Conservation (phyloP, 2,329 filamentous ascomycete species). For the Colletotrichum sp. region DNA sequence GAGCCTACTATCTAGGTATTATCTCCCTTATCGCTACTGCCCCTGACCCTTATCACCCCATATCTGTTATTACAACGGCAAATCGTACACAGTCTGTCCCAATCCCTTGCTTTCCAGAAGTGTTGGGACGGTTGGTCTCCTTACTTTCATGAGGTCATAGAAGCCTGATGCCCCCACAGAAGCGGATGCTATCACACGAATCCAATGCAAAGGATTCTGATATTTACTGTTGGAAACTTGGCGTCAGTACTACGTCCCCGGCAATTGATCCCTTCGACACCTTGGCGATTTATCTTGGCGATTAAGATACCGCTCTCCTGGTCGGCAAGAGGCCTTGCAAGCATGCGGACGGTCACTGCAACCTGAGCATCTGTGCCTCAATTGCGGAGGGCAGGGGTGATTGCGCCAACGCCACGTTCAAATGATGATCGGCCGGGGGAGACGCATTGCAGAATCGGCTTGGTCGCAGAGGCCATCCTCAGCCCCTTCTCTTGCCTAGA, state of each 20-base stretch:
- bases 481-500: neutral
- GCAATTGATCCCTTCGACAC: neutral
- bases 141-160: neutral
- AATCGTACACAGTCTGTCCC: neutral
- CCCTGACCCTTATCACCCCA: neutral
- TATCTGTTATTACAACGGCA: neutral
- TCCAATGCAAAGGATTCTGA: neutral
- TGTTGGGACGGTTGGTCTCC: neutral
- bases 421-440: neutral
- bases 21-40: neutral
- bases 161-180: neutral
- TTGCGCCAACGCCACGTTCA: neutral
- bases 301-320: neutral
- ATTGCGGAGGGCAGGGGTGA: neutral
- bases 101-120: neutral
- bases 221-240: neutral
- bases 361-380: neutral
- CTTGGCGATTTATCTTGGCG: neutral
- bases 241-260: neutral
- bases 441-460: neutral
- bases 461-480: neutral
- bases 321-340: neutral
- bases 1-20: neutral
- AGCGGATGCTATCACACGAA: neutral
- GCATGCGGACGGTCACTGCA: rapidly evolving